A percentile compares a stretch with the other conserved stretches of the same genome.
Evolutionary conservation across 2,329 filamentous ascomycete genomes (phyloP).

Genomic region (Neoarthrinium moseri): DNA sequence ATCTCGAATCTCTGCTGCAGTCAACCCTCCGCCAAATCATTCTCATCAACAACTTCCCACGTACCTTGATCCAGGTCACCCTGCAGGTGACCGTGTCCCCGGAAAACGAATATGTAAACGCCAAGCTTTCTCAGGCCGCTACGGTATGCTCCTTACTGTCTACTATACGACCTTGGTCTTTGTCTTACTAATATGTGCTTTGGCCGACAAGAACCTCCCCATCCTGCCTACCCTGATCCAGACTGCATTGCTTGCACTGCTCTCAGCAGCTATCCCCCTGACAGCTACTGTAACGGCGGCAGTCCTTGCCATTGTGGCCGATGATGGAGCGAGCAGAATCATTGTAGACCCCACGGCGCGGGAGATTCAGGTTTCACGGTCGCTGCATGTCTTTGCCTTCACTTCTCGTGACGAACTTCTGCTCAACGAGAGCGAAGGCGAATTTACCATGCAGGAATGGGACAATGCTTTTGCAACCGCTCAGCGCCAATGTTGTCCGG

Average conservation of each 20-base stretch:
- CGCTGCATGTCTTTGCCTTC: constrained; percentile 82
- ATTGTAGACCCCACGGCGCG: constrained; percentile 61
- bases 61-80: constrained; percentile 76
- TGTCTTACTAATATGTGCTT: constrained; percentile 18
- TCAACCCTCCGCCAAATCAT: constrained; percentile 72
- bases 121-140: constrained; percentile 58
- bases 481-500: constrained; percentile 60
- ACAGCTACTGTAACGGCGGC: constrained; percentile 68
- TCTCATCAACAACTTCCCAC: constrained; percentile 71
- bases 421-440: constrained; percentile 77
- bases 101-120: constrained; percentile 62
- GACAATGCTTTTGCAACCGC: constrained; percentile 66
- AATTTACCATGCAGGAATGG: constrained; percentile 76
- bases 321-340: constrained; percentile 39
- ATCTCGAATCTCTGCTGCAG: constrained; percentile 76
- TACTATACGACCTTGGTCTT: neutral
- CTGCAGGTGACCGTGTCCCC: constrained; percentile 74
- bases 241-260: constrained; percentile 71
- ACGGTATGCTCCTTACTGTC: constrained; percentile 50
- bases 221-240: constrained; percentile 82
- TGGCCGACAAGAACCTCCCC: constrained; percentile 64
- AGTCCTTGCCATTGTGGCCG: constrained; percentile 56
- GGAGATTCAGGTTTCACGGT: constrained; percentile 62
- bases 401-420: constrained; percentile 72
- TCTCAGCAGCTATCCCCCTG: constrained; percentile 81